Conservation (phyloP, 768 basidiomycete genomes). For the Termitomyces sp. region DNA sequence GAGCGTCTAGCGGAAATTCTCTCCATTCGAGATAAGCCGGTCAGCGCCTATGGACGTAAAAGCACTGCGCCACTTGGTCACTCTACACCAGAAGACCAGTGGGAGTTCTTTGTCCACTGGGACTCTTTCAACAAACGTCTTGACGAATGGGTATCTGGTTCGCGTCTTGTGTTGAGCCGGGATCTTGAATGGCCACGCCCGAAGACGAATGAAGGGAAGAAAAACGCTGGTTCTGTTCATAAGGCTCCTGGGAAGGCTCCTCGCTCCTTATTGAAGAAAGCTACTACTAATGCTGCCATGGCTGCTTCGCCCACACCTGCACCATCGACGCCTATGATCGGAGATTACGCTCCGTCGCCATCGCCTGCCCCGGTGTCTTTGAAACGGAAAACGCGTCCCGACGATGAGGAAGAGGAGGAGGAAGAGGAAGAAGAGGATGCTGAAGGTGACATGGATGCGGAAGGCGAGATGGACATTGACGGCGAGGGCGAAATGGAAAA, state of each 20-base stretch:
- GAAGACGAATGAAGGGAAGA: constrained; percentile 58
- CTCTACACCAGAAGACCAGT: constrained; percentile 65
- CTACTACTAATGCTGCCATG: constrained; percentile 61
- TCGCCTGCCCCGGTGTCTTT: constrained; percentile 50
- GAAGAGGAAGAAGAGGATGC: constrained; percentile 55
- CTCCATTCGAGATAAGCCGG: constrained; percentile 86
- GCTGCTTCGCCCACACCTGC: constrained; percentile 55
- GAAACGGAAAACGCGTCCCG: constrained; percentile 66
- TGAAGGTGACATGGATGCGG: constrained; percentile 50
- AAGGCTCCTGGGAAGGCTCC: constrained; percentile 64
- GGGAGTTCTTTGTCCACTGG: constrained; percentile 98
- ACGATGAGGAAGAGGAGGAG: constrained; percentile 64
- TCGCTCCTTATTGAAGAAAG: constrained; percentile 63
- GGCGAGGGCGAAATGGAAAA: constrained; percentile 72
- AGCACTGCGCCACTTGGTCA: constrained; percentile 31
- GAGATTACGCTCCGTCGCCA: constrained; percentile 41
- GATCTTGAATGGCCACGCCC: constrained; percentile 98
- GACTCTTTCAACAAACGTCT: constrained; percentile 98
- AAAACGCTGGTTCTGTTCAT: constrained; percentile 36
- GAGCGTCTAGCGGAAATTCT: constrained; percentile 95
- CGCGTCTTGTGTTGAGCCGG: constrained; percentile 74
- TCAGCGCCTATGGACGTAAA: constrained; percentile 52
- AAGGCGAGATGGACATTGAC: constrained; percentile 72
- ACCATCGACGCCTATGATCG: constrained; percentile 18
- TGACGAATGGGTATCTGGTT: constrained; percentile 94